Percentiles rank a stretch among this genome's conserved stretches.
Conservation (phyloP, 768 basidiomycete genomes). For the Tulasnella sp. region DNA sequence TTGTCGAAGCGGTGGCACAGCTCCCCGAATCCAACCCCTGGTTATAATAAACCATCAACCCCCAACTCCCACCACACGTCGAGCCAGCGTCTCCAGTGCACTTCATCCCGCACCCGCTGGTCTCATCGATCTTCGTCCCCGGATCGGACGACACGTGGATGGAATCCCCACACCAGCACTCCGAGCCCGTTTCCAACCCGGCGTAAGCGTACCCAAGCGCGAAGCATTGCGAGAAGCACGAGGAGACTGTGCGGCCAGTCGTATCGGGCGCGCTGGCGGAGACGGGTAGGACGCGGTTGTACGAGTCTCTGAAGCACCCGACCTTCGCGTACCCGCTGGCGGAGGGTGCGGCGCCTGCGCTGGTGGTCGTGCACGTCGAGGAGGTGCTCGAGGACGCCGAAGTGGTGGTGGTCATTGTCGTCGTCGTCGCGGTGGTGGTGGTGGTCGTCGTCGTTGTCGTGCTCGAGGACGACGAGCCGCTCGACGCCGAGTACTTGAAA, state of each 20-base stretch:
- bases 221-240: background rate
- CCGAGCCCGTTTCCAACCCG: conserved; percentile 5
- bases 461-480: background rate
- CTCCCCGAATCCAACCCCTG: background rate
- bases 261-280: background rate
- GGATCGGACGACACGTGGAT: background rate
- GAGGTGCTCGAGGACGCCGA: background rate
- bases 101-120: background rate
- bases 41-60: conserved; percentile 2
- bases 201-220: conserved; percentile 3
- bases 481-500: background rate
- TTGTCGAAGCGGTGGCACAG: background rate
- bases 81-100: background rate
- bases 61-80: conserved; percentile 5
- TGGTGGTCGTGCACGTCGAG: too few relatives aligned
- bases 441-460: background rate
- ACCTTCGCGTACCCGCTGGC: background rate
- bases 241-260: background rate
- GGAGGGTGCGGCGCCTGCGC: too few relatives aligned
- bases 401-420: background rate
- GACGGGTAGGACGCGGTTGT: background rate
- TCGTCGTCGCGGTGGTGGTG: background rate
- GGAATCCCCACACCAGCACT: conserved; percentile 11
- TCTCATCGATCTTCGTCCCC: background rate
- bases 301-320: conserved; percentile 9